These are phyloP conservation scores for Colletotrichum lupini DNA, from an alignment of 2,329 filamentous ascomycete genomes.

Conservation along the genomic window DNA sequence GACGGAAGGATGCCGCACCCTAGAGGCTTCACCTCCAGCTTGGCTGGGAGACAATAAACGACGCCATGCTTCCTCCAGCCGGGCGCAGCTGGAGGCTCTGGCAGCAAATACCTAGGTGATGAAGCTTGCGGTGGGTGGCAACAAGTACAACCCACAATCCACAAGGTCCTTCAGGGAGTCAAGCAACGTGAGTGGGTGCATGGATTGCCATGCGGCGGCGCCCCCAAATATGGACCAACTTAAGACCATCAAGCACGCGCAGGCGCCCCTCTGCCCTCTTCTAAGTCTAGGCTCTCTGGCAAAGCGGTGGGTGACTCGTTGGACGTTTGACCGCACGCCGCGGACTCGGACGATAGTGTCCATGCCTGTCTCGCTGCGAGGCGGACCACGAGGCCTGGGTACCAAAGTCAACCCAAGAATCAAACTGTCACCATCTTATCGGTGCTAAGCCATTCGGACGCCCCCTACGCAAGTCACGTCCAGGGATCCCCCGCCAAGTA, in stretches of 20 bases:
- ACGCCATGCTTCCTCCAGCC: not conserved
- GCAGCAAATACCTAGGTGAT: not conserved
- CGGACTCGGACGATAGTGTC: slow-evolving; percentile 25
- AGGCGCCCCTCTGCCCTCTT: not conserved
- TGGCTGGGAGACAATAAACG: not conserved
- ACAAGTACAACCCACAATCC: not conserved
- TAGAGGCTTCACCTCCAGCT: not conserved
- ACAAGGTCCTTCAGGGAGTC: not conserved
- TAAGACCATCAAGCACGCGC: not conserved
- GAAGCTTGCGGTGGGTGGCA: not conserved
- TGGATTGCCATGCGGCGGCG: not conserved
- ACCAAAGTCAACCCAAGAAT: not conserved
- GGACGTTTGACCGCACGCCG: slow-evolving; percentile 7
- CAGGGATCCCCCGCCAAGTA: slow-evolving; percentile 8
- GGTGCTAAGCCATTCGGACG: slow-evolving; percentile 9
- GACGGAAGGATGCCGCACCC: not conserved
- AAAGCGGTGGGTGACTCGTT: slow-evolving; percentile 1
- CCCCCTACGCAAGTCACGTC: slow-evolving; percentile 8
- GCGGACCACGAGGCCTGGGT: slow-evolving; percentile 17
- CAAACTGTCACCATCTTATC: slow-evolving; percentile 7
- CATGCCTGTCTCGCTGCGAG: slow-evolving; percentile 16
- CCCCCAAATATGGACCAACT: not conserved
- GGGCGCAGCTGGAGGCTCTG: not conserved
- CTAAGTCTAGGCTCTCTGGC: not conserved
- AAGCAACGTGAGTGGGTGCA: not conserved